Evolutionary conservation across 2,329 filamentous ascomycete species (phyloP), one percentile per base, ranked within the genome.

Genomic region (Raffaelea deltoideospora): DNA sequence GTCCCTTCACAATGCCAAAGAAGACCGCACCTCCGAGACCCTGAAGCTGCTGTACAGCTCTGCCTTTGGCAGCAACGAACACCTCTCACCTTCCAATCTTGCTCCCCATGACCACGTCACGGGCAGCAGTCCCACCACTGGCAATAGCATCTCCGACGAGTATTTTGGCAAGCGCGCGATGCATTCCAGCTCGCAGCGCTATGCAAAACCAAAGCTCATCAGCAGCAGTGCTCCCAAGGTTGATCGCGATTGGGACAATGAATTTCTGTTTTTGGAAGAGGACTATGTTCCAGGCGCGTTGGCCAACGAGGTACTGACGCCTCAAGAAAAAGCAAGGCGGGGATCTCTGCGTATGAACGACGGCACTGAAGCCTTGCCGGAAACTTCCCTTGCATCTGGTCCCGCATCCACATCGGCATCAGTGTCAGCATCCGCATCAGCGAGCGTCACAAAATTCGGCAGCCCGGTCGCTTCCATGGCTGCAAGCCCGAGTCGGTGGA

Each of bases 261-360:
- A 71, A 38, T 90, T 92, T 49, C 72, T 79, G 22, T 88, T 90
- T 47, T 50, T 64, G 48, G 84, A 93, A 54, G 87, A 93, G 50
- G 86, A 93, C 50, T 83, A 90, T 49, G 66, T 96, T 10, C 90
- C 88, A 0, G 80, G 72, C 42, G 69, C 74, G 40, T 58, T 79
- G 26, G 72, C 55, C 8, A 57, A 76, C 47, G 75, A 79, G 41
- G 61, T 80, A 13, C 56, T 80, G 45, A 80, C 76, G 4, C 73
- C 75, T 1, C 71, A 72, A 13, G 76, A 80, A 50, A 78, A 79
- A 52, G 76, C 73, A 10, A 63, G 76, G 10, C 60, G 76, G 34
- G 73, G 74, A 11, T 79, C 75, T 2, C 57, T 69, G 42, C 63
- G 67, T 35, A 65, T 60, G 36, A 52, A 53, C n/a, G 71, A 74